Percentiles rank a stretch among this genome's conserved stretches.
phyloP scores from a whole-genome alignment of 2,329 filamentous ascomycete genomes.

The Nemania abortiva region DNA sequence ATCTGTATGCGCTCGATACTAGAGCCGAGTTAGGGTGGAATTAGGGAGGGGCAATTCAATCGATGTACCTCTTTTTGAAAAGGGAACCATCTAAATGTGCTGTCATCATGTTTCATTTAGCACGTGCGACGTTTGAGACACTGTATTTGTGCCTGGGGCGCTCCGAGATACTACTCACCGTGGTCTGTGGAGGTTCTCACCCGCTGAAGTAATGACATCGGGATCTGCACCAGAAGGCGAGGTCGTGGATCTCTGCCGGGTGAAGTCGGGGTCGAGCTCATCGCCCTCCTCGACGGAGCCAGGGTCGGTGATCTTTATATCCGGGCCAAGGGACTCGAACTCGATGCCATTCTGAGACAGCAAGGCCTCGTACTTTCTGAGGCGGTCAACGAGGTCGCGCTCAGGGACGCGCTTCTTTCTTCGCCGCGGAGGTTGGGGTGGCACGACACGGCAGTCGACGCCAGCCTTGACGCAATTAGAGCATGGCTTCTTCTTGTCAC shows the following conservation, averaged over 20 bases:
- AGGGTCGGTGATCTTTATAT: slow-evolving; percentile 57
- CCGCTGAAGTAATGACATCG: slow-evolving; percentile 48
- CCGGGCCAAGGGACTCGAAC: slow-evolving; percentile 75
- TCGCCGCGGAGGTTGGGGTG: slow-evolving; percentile 68
- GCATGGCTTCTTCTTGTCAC: slow-evolving; percentile 79
- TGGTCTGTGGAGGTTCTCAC: slow-evolving; percentile 48
- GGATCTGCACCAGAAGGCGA: slow-evolving; percentile 61
- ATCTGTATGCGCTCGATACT: slow-evolving; percentile 66
- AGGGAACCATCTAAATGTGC: slow-evolving; percentile 63
- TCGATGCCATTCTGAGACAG: slow-evolving; percentile 73
- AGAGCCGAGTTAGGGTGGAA: slow-evolving; percentile 38
- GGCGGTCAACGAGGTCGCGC: slow-evolving; percentile 75
- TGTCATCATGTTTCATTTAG: slow-evolving; percentile 39
- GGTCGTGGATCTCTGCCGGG: slow-evolving; percentile 61
- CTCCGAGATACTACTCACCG: slow-evolving; percentile 42
- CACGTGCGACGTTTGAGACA: slow-evolving; percentile 27
- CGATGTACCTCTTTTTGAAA: slow-evolving; percentile 64
- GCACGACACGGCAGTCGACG: slow-evolving; percentile 70
- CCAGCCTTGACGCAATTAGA: slow-evolving; percentile 74
- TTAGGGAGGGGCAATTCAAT: slow-evolving; percentile 11
- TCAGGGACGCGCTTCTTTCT: slow-evolving; percentile 76
- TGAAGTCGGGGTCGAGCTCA: slow-evolving; percentile 68
- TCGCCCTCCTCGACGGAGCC: slow-evolving; percentile 64
- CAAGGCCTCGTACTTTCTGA: slow-evolving; percentile 75
- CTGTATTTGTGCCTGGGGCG: background rate